Conservation (phyloP, 345 rosid species). For the Pistacia vera region DNA sequence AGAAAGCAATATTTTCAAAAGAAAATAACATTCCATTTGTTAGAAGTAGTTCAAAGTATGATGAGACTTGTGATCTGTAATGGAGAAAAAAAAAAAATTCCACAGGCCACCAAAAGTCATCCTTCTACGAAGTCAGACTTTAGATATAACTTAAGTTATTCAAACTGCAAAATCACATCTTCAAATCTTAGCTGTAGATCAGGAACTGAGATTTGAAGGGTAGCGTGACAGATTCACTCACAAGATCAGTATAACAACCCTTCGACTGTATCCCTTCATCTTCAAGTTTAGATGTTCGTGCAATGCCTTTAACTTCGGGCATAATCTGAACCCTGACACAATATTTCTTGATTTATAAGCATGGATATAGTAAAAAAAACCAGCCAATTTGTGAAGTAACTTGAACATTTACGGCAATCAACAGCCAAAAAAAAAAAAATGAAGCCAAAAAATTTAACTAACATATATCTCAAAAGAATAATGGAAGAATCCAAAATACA, state of each 20-base stretch:
- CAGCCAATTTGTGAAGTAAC: neutral
- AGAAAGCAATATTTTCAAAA: neutral
- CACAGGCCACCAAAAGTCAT: neutral
- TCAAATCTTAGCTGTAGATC: neutral
- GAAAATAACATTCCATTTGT: neutral
- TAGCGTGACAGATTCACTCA: conserved; percentile 26
- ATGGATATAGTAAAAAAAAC: neutral
- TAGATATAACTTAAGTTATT: neutral
- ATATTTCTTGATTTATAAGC: conserved; percentile 16
- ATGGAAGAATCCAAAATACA: neutral
- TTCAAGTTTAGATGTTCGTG: conserved; percentile 10
- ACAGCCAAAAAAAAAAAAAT: neutral
- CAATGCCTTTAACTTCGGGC: conserved; percentile 32
- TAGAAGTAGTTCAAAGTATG: neutral
- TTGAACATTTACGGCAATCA: neutral
- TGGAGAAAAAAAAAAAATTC: neutral
- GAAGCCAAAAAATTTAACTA: neutral
- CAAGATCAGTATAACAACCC: conserved; percentile 37
- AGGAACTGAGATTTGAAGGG: neutral
- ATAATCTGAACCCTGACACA: conserved; percentile 44
- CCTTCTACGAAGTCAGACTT: neutral
- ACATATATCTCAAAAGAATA: neutral
- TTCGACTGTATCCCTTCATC: conserved; percentile 13
- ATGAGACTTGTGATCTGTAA: neutral
- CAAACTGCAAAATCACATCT: conserved; percentile 7